Base-by-base conservation (phyloP, 2,329 filamentous ascomycete genomes). In the Mycosphaerella arachidis region DNA sequence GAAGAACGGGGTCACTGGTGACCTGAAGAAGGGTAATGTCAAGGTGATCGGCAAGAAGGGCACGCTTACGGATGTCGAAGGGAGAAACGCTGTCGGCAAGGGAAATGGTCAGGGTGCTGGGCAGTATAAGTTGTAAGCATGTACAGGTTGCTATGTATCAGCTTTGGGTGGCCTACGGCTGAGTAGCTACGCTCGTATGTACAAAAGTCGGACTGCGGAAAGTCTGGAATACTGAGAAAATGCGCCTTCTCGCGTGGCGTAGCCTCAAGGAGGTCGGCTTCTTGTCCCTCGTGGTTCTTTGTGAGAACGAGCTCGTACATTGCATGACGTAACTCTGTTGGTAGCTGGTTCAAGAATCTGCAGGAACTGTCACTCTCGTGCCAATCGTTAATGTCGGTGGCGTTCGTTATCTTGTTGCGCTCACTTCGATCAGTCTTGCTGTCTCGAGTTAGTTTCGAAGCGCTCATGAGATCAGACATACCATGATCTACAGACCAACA, bases 31-130 rank as follows among this genome's bases (percentile, higher is more conserved):
- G 82, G 92, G 90, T 55, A 90, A 90, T 61, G 93, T 97, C 68
- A 93, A 89, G 81, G 84, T 97, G 61, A 94, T 97, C 77, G 92
- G 92, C 63, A 90, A 89, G 77, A 92, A 91, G 80, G 93, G 93
- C 55, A 88, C 92, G 74, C 78, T 96, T 57, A 87, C 88, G 18
- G 89, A 95, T 76, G 83, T 96, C 35, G 86, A 94, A 67, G 92
- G 92, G 31, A 91, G 89, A 70, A 88, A 90, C 78, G 82, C 88
- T 18, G 77, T 68, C 27, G 55, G 55, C 50, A 55, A 46, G 33
- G 61, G 30, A 24, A 56, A 43, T 50, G 63, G 62, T 37, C 64
- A 67, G 50, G 71, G 71, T 8, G 71, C 66, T 29, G 68, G 68
- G 51, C 64, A 63, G 57, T 73, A 63, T 59, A 73, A 71, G 60